Percentiles rank a stretch among this genome's conserved stretches.
These are phyloP conservation scores for Microthlaspi erraticum DNA, from an alignment of 345 rosid genomes.

Conservation along the genomic window DNA sequence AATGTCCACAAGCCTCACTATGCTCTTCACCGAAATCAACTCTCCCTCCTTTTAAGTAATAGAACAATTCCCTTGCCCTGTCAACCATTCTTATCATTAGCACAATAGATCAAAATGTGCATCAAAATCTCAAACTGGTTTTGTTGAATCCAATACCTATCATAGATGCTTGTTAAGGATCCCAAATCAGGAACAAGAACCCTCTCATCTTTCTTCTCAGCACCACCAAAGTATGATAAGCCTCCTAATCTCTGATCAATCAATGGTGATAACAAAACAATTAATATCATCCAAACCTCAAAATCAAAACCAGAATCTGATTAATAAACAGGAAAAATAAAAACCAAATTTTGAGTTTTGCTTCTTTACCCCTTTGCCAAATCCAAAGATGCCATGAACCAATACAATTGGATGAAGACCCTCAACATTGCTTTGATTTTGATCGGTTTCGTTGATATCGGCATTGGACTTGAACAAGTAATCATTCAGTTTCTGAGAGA, in stretches of 20 bases:
- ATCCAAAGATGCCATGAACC: conserved; percentile 98
- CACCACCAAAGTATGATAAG: conserved; percentile 93
- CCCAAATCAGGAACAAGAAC: conserved; percentile 99
- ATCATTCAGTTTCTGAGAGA: conserved; percentile 58
- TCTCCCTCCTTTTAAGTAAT: conserved; percentile 90
- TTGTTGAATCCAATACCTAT: conserved; percentile 56
- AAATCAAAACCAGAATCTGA: conserved; percentile 25
- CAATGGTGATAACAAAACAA: conserved; percentile 22
- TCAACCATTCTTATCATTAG: conserved; percentile 29
- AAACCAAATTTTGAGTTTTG: background rate
- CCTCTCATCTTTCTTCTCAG: conserved; percentile 97
- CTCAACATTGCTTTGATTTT: conserved; percentile 36
- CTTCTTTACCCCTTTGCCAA: conserved; percentile 84
- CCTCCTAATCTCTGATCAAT: conserved; percentile 75
- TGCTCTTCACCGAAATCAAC: conserved; percentile 97
- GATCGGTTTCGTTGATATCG: conserved; percentile 36
- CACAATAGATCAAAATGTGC: background rate
- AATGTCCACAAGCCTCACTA: conserved; percentile 86
- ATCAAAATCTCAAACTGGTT: background rate
- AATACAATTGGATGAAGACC: conserved; percentile 87
- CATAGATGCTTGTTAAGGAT: conserved; percentile 86
- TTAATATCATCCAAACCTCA: conserved; percentile 8
- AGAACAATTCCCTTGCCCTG: conserved; percentile 90
- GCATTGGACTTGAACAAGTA: conserved; percentile 60
- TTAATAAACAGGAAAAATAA: background rate